Conservation (phyloP, 2,329 filamentous ascomycete species). For the Coniella lustricola region DNA sequence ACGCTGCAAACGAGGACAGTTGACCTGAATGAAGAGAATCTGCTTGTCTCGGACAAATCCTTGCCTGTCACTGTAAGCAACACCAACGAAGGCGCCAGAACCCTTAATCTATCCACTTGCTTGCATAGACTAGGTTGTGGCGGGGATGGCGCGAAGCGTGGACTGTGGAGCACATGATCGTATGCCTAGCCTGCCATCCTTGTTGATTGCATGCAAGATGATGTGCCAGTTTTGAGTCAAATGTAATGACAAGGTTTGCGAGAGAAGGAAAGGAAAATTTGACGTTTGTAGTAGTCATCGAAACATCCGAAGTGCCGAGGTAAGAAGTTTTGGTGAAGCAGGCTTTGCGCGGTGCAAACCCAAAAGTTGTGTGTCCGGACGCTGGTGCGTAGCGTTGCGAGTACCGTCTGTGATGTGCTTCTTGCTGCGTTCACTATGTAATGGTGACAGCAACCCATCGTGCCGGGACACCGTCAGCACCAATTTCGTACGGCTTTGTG, state of each 20-base stretch:
- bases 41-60: not conserved
- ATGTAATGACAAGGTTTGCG: not conserved
- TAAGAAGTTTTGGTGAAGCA: too few relatives aligned
- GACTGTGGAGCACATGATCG: conserved; percentile 7
- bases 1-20: too few relatives aligned
- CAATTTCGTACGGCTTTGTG: conserved; percentile 48
- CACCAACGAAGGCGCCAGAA: conserved; percentile 2
- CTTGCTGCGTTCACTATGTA: conserved; percentile 1
- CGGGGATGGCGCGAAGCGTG: conserved; percentile 7
- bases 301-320: too few relatives aligned
- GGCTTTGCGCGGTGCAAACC: too few relatives aligned
- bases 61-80: not conserved
- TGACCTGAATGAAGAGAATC: too few relatives aligned
- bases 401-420: too few relatives aligned
- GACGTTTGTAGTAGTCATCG: not conserved
- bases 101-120: conserved; percentile 4
- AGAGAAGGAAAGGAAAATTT: not conserved
- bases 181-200: not conserved
- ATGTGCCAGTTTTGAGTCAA: conserved; percentile 14
- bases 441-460: conserved; percentile 41
- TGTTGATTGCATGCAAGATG: conserved; percentile 11
- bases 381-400: too few relatives aligned
- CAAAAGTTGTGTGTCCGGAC: too few relatives aligned
- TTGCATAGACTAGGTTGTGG: conserved; percentile 9
- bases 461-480: conserved; percentile 50